Evolutionary conservation across 139 green algal species (phyloP), one percentile per base, ranked within the genome.

Genomic region (Diplosphaera chodatii): DNA sequence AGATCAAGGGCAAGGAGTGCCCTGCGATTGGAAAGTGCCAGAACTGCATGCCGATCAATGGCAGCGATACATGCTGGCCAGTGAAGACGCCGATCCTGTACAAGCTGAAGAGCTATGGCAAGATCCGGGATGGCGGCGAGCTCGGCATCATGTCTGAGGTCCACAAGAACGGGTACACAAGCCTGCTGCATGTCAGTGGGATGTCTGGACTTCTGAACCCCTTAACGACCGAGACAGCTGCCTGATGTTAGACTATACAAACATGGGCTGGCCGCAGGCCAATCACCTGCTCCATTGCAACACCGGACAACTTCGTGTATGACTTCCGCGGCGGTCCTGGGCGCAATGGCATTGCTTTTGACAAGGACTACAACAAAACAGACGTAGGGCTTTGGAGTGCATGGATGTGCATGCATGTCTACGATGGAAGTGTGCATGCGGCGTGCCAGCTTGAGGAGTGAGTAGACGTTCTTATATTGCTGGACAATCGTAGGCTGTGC

Each of bases 11-110:
- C 29, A 78, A 74, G 40, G 41, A 78, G 21, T 89, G 84, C 69
- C 84, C 84, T 15, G 68, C 69, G 18, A 48, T 55, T 4, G 82
- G 71, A 18, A 76, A 83, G 64, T 89, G 81, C 68, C 76, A 55
- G 27, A 89, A 89, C 66, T 89, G 84, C 77, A 89, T 88, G 82
- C 77, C 76, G 63, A 66, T 48, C 67, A 74, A 76, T 55, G 74
- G 71, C 29, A 70, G 32, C 10, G 78, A 82, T 63, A 81, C 76
- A 1, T 89, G 84, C 71, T 89, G 84, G 84, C 23, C 81, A 40
- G 79, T 89, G 27, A 75, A 80, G 28, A 79, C 63, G 20, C 84
- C 81, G 37, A 80, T 87, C 64, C 63, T 69, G 28, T 89, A 87
- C 76, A 80, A 76, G 55, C 41, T 86, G 0, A 73, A 78, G n/a